These are phyloP conservation scores for Leucosporidium scottii DNA, from an alignment of 768 basidiomycete genomes.

Conservation along the genomic window DNA sequence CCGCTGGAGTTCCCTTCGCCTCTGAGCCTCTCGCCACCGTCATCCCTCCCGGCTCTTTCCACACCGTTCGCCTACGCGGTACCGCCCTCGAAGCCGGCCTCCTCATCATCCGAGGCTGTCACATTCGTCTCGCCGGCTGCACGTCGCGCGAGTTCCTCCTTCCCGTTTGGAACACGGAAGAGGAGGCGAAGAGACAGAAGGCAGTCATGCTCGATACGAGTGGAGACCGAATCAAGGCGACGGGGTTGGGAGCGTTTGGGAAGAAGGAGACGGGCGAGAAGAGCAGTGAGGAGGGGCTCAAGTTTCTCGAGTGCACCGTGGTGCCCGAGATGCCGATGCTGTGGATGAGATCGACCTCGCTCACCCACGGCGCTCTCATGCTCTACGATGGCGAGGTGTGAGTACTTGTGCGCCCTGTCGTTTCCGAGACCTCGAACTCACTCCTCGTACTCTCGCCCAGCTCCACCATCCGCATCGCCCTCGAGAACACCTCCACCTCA, in stretches of 20 bases:
- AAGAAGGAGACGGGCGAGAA: not conserved
- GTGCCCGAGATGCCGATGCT: constrained; percentile 81
- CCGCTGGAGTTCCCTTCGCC: constrained; percentile 69
- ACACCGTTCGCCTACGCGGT: constrained; percentile 64
- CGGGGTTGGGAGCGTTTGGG: constrained; percentile 56
- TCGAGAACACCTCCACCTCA: constrained; percentile 80
- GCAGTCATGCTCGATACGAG: constrained; percentile 17
- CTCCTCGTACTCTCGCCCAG: constrained; percentile 44
- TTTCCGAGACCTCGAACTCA: constrained; percentile 16
- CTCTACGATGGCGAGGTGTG: constrained; percentile 90
- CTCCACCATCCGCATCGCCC: constrained; percentile 70
- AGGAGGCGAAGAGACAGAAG: constrained; percentile 46
- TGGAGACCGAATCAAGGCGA: constrained; percentile 61
- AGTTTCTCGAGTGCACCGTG: constrained; percentile 71
- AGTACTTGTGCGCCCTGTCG: constrained; percentile 37
- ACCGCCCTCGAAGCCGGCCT: constrained; percentile 59
- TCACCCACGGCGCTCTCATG: constrained; percentile 91
- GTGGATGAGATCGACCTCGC: constrained; percentile 74
- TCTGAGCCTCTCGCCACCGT: constrained; percentile 57
- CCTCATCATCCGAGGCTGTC: constrained; percentile 68
- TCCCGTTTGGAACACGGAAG: constrained; percentile 64
- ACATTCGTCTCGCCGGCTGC: constrained; percentile 69
- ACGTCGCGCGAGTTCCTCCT: constrained; percentile 63
- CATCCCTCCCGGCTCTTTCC: constrained; percentile 67
- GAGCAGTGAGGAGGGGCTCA: constrained; percentile 17